Evolutionary conservation across 495 filamentous ascomycete genomes (phyloP), one percentile per base, ranked within the genome.

Genomic region (Hyaloscypha bicolor): DNA sequence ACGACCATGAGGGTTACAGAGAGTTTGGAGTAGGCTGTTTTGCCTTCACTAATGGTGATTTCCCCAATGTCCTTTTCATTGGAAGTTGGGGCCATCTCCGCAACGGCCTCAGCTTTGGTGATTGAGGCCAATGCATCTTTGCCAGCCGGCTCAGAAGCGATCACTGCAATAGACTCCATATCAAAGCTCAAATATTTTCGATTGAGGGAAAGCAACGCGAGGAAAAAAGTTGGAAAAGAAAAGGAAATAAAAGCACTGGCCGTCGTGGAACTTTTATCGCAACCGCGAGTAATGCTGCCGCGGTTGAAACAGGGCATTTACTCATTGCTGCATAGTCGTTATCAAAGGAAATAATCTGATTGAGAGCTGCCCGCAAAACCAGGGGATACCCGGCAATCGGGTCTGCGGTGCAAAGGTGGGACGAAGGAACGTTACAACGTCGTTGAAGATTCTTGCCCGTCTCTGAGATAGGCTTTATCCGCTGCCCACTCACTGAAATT

Each of bases 11-110:
- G 33, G 72, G 73, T 30, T 65, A 76, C 52, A 68, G 75, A 48
- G 75, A 76, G 30, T 74, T 72, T 81, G 77, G 29, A 76, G 74
- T 25, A 71, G 71, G 63, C 75, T 74, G 31, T 77, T 73, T 19
- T 32, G 56, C 29, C 25, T 59, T 59, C 56, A 37, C 56, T 37
- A 29, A 59, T 29, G 53, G 53, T 9, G 22, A 32, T 29, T 56
- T 25, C 30, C 22, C 22, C 53, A 56, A 56, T 56, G 30, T 25
- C 5, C 30, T 56, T 56, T 16, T 30, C 53, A 56, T 56, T 32
- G 21, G 53, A 32, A 29, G 30, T 32, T 29, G 53, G 19, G 21
- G 21, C 21, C 53, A 56, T 25, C 9, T 32, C 53, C 4, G 53
- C 6, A 32, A 56, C 30, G 22, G 53, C 53, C 9, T 56, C 11